These are phyloP conservation scores for Artomyces pyxidatus DNA, from an alignment of 768 basidiomycete species.

Conservation along the genomic window DNA sequence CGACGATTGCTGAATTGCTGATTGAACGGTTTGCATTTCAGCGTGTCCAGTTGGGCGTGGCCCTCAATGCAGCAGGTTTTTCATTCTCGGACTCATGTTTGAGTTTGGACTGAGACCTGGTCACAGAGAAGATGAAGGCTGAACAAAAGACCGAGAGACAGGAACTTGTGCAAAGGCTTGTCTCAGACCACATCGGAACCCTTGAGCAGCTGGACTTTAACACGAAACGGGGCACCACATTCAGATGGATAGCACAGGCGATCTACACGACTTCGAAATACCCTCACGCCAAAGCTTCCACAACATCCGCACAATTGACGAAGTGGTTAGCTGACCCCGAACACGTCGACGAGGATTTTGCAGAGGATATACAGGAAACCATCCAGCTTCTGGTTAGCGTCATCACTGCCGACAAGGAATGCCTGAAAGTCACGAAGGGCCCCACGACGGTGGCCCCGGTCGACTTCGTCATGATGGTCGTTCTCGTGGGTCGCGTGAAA, in stretches of 20 bases:
- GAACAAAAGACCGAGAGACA: slow-evolving; percentile 17
- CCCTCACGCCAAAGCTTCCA: slow-evolving; percentile 20
- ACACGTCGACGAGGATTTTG: slow-evolving; percentile 1
- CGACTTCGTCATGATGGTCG: slow-evolving; percentile 12
- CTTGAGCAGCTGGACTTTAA: slow-evolving; percentile 40
- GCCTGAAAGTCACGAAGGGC: slow-evolving; percentile 9
- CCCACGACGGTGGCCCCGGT: slow-evolving; percentile 14
- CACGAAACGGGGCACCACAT: slow-evolving; percentile 43
- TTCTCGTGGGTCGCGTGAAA: slow-evolving; percentile 11
- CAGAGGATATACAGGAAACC: slow-evolving; percentile 5
- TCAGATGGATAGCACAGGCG: slow-evolving; percentile 48
- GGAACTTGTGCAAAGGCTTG: slow-evolving; percentile 12
- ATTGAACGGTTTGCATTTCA: slow-evolving; percentile 4
- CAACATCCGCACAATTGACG: slow-evolving; percentile 32
- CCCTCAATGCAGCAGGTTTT: slow-evolving; percentile 19
- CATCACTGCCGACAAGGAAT: background rate
- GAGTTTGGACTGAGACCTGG: background rate
- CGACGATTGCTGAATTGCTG: background rate
- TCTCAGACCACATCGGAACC: slow-evolving; percentile 12
- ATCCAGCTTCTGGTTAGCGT: slow-evolving; percentile 10
- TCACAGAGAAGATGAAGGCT: slow-evolving; percentile 21
- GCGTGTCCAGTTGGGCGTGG: slow-evolving; percentile 23
- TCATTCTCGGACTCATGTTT: background rate
- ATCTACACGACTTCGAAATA: slow-evolving; percentile 43
- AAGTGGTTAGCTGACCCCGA: slow-evolving; percentile 38